Percentiles rank a stretch among this genome's conserved stretches.
Evolutionary conservation across 2,329 filamentous ascomycete species (phyloP).

Genomic region (Trichoderma sp.): DNA sequence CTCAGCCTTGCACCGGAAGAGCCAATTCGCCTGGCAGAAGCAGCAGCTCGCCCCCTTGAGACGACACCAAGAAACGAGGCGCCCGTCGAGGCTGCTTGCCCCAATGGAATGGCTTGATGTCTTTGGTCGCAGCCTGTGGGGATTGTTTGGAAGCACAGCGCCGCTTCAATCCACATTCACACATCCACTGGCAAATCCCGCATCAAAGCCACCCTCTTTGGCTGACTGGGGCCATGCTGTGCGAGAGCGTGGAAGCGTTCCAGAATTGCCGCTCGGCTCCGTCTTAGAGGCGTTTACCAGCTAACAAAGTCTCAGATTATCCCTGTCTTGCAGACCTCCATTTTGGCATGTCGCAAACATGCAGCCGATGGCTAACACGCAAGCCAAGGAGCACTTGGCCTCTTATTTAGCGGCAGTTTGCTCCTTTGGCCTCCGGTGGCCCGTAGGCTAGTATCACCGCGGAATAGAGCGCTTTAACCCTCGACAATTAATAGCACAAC

Average conservation of each 20-base stretch:
- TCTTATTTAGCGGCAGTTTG: constrained; percentile 1
- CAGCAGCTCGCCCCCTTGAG: not conserved
- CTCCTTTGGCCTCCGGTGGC: not conserved
- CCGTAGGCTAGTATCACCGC: not conserved
- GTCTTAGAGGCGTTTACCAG: not conserved
- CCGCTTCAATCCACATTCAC: not conserved
- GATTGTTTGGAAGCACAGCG: not conserved
- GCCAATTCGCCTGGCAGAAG: not conserved
- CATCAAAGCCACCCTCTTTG: not conserved
- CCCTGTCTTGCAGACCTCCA: not conserved
- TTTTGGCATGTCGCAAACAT: constrained; percentile 5
- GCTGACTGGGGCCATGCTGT: not conserved
- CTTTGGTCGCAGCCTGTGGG: not conserved
- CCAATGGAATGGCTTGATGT: not conserved
- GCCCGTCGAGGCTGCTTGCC: not conserved
- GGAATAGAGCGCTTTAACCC: not conserved
- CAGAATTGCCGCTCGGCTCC: constrained; percentile 10
- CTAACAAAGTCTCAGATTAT: not conserved
- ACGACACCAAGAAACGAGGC: not conserved
- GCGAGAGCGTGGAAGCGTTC: constrained; percentile 4
- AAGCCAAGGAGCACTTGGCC: not conserved
- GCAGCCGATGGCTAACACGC: not conserved
- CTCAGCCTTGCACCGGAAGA: not conserved
- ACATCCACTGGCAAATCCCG: not conserved
- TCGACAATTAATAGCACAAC: not conserved